Base-by-base conservation (phyloP, 2,329 filamentous ascomycete species). In the Corinectria fuckeliana region DNA sequence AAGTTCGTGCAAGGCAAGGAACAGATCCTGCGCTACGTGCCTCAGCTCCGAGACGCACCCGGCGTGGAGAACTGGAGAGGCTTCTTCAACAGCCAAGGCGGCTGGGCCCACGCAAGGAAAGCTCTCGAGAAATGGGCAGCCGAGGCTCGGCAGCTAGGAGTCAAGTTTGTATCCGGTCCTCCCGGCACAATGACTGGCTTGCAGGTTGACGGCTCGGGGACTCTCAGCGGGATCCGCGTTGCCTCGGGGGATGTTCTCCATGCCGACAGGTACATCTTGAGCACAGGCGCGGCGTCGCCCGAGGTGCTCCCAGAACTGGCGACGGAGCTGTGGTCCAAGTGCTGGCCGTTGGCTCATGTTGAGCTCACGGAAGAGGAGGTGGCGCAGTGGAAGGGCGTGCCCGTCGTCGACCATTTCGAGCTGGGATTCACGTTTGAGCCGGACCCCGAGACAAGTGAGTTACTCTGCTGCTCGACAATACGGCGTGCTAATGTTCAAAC, bases 401-500 rank as follows among this genome's bases (percentile, higher is more conserved):
- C 60, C 3, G 56, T 59, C 1, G 42, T 62, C 23, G 60, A 62
- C 20, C 57, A 62, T 14, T 62, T 62, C 42, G 60, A 62, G 14
- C 23, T 59, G 3, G 60, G 60, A 0, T 62, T 62, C 42, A 62
- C 50, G 21, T 62, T 62, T 32, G 60, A 62, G 20, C 60, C 60
- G 3, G 56, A 59, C 16, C 47, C 51, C 4, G 60, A 62, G 38
- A 62, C 60, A 8, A 50, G 60, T 62, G 25, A 18, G 59, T 30
- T 1, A 1, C 20, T 21, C 3, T 16, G 5, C 2, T 7, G n/a
- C 9, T 5, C 16, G 5, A 3, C 8, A 18, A 4, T 2, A 32
- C 5, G 4, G 2, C 9, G 13, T 4, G 14, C 47, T 62, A 26
- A 56, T 10, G 21, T 1, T 13, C 2, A 4, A 26, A 20, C 6